Evolutionary conservation across 179 eudicot species (phyloP), one percentile per base, ranked within the genome.

Genomic region (Spinacia oleracea): DNA sequence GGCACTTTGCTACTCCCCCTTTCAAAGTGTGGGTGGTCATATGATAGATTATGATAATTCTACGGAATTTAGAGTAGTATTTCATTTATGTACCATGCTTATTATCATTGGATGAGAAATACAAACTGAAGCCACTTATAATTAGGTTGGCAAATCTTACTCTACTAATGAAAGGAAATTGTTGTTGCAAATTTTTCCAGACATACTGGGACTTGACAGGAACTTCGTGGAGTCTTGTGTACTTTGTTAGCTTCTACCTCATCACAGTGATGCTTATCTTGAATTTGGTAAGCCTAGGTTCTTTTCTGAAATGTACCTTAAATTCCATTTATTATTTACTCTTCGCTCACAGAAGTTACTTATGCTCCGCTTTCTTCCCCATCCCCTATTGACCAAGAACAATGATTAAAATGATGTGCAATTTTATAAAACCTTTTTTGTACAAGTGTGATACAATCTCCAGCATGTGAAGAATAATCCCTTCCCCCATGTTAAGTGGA

Each of bases 191-290:
- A 29, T 63, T 32, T 73, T 88, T 86, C 67, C 97, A 94, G 99
- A 85, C 91, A 79, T 96, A 96, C 87, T 85, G 72, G 83, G 91
- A 77, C 74, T 83, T 96, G 87, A 92, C 93, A 31, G 82, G 88
- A 79, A 91, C 91, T 38, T 70, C 84, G 68, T 96, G 98, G 98
- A 73, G 88, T 43, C 87, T 85, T 82, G 81, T 79, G 42, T 96
- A 93, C 88, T 96, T 96, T 74, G 34, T 92, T 81, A 96, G 99
- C 88, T 96, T 89, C 86, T 96, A 96, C 91, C 89, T 96, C 43
- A 85, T 96, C 80, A 85, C 97, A 5, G 87, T 93, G 78, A 72
- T 96, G 83, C 85, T 93, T 66, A 94, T 96, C 63, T 86, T 96
- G 80, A 96, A 91, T 81, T 89, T 96, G 99, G 99, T 94, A 81